A percentile compares a stretch with the other conserved stretches of the same genome.
Evolutionary conservation across 176 grass and related monocot species (phyloP).

Genomic region (Pontederia paniculata): DNA sequence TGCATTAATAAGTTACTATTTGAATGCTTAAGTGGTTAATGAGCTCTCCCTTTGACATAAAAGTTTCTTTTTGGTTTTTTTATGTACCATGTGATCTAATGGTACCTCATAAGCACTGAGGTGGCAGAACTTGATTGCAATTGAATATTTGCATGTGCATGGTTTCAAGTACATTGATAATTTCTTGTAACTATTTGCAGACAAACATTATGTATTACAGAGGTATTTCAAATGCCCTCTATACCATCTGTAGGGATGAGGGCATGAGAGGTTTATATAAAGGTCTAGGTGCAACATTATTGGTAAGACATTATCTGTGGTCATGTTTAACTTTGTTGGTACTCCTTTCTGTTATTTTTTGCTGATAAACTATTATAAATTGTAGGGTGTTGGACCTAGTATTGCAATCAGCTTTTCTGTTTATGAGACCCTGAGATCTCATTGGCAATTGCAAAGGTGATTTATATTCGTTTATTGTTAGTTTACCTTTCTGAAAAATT

Average conservation of each 20-base stretch:
- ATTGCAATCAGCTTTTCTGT: conserved; percentile 97
- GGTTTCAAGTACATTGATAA: not conserved
- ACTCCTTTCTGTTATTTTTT: conserved; percentile 6
- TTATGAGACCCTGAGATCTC: conserved; percentile 84
- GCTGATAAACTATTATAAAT: conserved; percentile 14
- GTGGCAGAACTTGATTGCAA: too few relatives aligned
- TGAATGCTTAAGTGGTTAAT: too few relatives aligned
- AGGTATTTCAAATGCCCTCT: conserved; percentile 85
- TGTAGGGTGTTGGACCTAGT: conserved; percentile 88
- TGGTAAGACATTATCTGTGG: conserved; percentile 33
- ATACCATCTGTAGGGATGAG: conserved; percentile 82
- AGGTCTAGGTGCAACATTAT: conserved; percentile 83
- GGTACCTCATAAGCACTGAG: too few relatives aligned
- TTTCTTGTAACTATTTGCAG: conserved; percentile 36
- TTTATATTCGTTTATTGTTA: conserved; percentile 1
- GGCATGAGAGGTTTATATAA: conserved; percentile 78
- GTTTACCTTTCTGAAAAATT: conserved; percentile 10
- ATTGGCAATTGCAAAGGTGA: conserved; percentile 80
- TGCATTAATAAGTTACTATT: too few relatives aligned
- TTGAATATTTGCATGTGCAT: not conserved
- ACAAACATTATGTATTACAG: conserved; percentile 82
- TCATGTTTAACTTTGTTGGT: not conserved
- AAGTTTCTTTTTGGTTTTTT: too few relatives aligned
- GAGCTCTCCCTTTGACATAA: too few relatives aligned
- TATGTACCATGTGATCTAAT: too few relatives aligned